Evolutionary conservation across 2,329 filamentous ascomycete genomes (phyloP).

Genomic region (Pyrenophora seminiperda): DNA sequence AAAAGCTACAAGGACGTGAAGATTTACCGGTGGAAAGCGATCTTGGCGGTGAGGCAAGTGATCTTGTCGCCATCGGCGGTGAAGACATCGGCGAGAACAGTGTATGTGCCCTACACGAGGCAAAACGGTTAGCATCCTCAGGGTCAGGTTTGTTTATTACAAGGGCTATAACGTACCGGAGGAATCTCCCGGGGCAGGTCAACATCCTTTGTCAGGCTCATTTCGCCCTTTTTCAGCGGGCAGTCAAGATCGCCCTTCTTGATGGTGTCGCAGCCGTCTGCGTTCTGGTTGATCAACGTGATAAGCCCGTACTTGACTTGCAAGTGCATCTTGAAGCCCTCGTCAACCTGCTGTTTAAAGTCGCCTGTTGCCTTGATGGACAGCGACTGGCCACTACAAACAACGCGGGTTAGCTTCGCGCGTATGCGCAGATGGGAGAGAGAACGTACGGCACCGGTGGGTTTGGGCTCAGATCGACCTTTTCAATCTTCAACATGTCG

Average conservation of each 20-base stretch:
- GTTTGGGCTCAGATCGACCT: slow-evolving; percentile 82
- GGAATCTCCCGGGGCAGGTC: slow-evolving; percentile 86
- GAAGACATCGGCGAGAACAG: slow-evolving; percentile 83
- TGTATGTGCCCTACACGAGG: slow-evolving; percentile 93
- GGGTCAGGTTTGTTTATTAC: neutral
- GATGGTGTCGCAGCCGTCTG: slow-evolving; percentile 88
- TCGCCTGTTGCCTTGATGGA: slow-evolving; percentile 77
- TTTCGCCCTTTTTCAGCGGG: slow-evolving; percentile 79
- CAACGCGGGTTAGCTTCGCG: slow-evolving; percentile 7
- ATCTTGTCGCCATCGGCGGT: slow-evolving; percentile 74
- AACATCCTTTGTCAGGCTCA: slow-evolving; percentile 78
- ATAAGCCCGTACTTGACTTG: slow-evolving; percentile 95
- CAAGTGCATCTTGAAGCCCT: slow-evolving; percentile 81
- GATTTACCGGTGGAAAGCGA: slow-evolving; percentile 62
- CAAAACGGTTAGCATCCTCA: slow-evolving; percentile 17
- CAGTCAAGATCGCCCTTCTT: slow-evolving; percentile 87
- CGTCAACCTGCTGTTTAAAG: slow-evolving; percentile 72
- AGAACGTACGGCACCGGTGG: slow-evolving; percentile 79
- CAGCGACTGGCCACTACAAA: slow-evolving; percentile 77
- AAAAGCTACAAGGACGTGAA: slow-evolving; percentile 11
- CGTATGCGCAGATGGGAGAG: neutral
- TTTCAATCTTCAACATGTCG: slow-evolving; percentile 76
- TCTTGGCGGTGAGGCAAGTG: slow-evolving; percentile 81
- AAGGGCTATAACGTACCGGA: slow-evolving; percentile 67
- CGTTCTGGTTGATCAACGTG: slow-evolving; percentile 77